Evolutionary conservation across 2,329 filamentous ascomycete genomes (phyloP), one percentile per base, ranked within the genome.

Genomic region (Aureobasidium sp.): DNA sequence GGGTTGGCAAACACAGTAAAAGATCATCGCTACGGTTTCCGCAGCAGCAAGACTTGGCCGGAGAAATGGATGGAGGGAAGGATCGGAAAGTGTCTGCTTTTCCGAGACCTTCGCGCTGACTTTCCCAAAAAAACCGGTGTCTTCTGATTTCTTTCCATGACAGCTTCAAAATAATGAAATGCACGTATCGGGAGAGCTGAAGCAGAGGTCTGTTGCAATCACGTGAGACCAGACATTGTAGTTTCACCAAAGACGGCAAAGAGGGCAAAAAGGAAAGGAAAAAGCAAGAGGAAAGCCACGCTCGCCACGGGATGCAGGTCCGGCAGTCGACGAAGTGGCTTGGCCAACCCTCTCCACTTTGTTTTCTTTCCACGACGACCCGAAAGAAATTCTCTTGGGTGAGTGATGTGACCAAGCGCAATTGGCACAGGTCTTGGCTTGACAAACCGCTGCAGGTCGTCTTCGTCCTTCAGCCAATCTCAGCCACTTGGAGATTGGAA

Each of bases 401-500:
- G 35, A 17, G 35, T 19, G 35, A 38, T 40, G 35, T 37, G 50
- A 53, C 49, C 27, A 53, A 23, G 25, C 23, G 25, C 51, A 42
- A 55, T 42, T 55, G 37, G 51, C 51, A 55, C 40, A 37, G 27
- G 37, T 21, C 51, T 55, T 55, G 51, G 51, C 51, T 43, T 55
- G 35, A 55, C 51, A 42, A 42, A 33, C 51, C 51, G 51, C 51
- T 55, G 25, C 51, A 55, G 37, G 51, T 43, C 21, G 10, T 27
- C 19, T n/a, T 13, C 45, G 29, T 29, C 27, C 27, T 29, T 13
- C 13, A 45, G 42, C 21, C 21, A 53, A 53, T 53, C 49, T 43
- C 51, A 55, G 51, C 51, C 51, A 55, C 23, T 55, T 37, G 51
- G 51, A 55, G 51, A 55, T 55, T 55, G 37, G 37, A 33, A 23